A percentile compares a stretch with the other conserved stretches of the same genome.
Evolutionary conservation across 371 early-diverging fungal genomes (phyloP).

Genomic region (Saksenaea vasiformis): DNA sequence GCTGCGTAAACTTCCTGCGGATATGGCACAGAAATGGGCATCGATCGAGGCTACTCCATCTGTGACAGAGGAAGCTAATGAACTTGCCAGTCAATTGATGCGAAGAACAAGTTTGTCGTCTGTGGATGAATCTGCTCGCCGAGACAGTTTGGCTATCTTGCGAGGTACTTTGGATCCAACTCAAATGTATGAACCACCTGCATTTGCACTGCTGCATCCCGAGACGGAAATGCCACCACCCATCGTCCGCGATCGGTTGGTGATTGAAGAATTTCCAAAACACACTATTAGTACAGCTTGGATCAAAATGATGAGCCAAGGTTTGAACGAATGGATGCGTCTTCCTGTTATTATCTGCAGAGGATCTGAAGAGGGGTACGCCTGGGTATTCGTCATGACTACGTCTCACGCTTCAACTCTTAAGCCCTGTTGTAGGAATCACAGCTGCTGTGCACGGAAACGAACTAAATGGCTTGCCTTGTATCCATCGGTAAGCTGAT

Average conservation of each 20-base stretch:
- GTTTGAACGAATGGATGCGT: slow-evolving; percentile 66
- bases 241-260: slow-evolving; percentile 59
- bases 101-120: not conserved
- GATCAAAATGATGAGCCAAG: slow-evolving; percentile 79
- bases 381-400: not conserved
- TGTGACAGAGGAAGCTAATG: not conserved
- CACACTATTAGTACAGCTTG: slow-evolving; percentile 68
- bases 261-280: slow-evolving; percentile 66
- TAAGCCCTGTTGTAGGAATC: slow-evolving; percentile 38
- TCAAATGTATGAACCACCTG: slow-evolving; percentile 62
- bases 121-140: slow-evolving; percentile 16
- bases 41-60: not conserved
- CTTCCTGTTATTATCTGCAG: slow-evolving; percentile 71
- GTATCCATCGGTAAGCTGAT: slow-evolving; percentile 74
- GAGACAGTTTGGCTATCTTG: slow-evolving; percentile 29
- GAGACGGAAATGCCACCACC: slow-evolving; percentile 75
- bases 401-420: not conserved
- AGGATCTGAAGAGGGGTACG: slow-evolving; percentile 59
- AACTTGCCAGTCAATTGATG: not conserved
- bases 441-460: slow-evolving; percentile 90
- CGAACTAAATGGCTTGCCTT: slow-evolving; percentile 90
- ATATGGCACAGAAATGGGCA: not conserved
- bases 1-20: not conserved
- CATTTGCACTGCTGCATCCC: slow-evolving; percentile 35
- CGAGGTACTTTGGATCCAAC: slow-evolving; percentile 45